Conservation (phyloP, 208 protist genomes). For the Lotmaria passim region DNA sequence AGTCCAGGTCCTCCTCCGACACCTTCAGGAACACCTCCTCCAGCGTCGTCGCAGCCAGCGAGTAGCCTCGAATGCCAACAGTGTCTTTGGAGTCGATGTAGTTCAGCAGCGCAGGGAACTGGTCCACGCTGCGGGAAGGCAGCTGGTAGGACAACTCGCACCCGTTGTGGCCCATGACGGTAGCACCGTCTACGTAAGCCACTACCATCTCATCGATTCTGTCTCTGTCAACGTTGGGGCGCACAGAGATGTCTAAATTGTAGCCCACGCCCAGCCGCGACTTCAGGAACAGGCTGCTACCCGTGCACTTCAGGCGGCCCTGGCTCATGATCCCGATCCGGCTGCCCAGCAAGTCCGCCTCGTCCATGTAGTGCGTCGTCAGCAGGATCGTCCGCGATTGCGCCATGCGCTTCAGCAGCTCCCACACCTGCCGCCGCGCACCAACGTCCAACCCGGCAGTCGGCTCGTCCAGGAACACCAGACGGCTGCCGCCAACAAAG, state of each 20-base stretch:
- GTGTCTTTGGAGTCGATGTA: conserved; percentile 7
- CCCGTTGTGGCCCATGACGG: conserved; percentile 14
- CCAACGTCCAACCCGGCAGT: conserved; percentile 88
- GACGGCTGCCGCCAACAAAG: conserved; percentile 74
- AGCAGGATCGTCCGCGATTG: conserved; percentile 64
- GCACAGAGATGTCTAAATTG: conserved; percentile 35
- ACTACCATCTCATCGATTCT: conserved; percentile 30
- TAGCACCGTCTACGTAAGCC: conserved; percentile 28
- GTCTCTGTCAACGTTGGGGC: too few relatives aligned
- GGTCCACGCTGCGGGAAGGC: conserved; percentile 30
- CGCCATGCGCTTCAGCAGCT: conserved; percentile 58
- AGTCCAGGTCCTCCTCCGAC: conserved; percentile 10
- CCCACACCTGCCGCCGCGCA: conserved; percentile 83
- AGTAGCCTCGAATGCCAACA: conserved; percentile 10
- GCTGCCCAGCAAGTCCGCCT: conserved; percentile 95
- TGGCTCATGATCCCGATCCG: conserved; percentile 90
- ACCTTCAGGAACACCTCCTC: conserved; percentile 15
- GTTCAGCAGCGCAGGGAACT: conserved; percentile 9
- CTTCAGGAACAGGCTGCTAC: conserved; percentile 71
- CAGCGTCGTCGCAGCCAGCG: conserved; percentile 10
- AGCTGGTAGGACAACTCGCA: conserved; percentile 53
- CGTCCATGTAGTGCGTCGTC: conserved; percentile 97
- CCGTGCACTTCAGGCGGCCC: conserved; percentile 65
- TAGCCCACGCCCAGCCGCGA: conserved; percentile 60
- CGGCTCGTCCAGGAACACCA: conserved; percentile 91